These are phyloP conservation scores for Geranium brycei DNA, from an alignment of 345 rosid genomes.

Conservation along the genomic window DNA sequence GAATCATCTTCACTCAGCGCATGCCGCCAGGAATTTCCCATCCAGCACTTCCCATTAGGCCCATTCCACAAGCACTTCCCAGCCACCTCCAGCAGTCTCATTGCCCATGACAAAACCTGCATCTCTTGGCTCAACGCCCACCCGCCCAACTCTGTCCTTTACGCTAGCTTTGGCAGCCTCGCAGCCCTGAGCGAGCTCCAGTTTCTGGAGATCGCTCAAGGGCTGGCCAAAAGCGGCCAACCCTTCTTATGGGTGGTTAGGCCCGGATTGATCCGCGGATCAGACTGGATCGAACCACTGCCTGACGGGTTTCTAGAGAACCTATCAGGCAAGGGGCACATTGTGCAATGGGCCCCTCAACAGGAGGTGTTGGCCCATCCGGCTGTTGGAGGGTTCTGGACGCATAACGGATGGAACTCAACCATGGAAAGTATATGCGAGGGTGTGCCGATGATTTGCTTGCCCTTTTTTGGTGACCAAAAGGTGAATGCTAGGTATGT, in stretches of 20 bases:
- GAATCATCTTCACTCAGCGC: conserved; percentile 21
- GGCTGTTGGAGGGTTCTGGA: conserved; percentile 49
- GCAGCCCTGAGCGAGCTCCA: conserved; percentile 23
- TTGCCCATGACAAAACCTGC: conserved; percentile 21
- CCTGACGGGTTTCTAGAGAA: conserved; percentile 32
- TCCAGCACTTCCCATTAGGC: conserved; percentile 32
- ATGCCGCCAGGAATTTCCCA: conserved; percentile 11
- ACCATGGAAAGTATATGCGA: conserved; percentile 47
- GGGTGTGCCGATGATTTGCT: conserved; percentile 71
- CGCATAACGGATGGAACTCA: conserved; percentile 68
- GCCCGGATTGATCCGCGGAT: conserved; percentile 21
- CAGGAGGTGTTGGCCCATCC: conserved; percentile 40
- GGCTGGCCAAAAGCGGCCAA: conserved; percentile 27
- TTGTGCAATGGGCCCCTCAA: conserved; percentile 69
- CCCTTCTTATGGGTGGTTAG: conserved; percentile 67
- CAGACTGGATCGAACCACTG: conserved; percentile 24
- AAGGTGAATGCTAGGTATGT: conserved; percentile 33
- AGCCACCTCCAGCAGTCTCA: conserved; percentile 18
- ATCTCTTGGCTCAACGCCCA: conserved; percentile 46
- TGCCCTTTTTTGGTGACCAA: conserved; percentile 56
- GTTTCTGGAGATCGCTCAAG: conserved; percentile 43
- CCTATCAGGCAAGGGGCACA: conserved; percentile 25
- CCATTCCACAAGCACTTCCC: conserved; percentile 34
- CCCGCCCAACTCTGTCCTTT: conserved; percentile 29
- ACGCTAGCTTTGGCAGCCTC: conserved; percentile 55